These are phyloP conservation scores for Phycomyces blakesleeanus DNA, from an alignment of 192 early-diverging fungal genomes.

Conservation along the genomic window DNA sequence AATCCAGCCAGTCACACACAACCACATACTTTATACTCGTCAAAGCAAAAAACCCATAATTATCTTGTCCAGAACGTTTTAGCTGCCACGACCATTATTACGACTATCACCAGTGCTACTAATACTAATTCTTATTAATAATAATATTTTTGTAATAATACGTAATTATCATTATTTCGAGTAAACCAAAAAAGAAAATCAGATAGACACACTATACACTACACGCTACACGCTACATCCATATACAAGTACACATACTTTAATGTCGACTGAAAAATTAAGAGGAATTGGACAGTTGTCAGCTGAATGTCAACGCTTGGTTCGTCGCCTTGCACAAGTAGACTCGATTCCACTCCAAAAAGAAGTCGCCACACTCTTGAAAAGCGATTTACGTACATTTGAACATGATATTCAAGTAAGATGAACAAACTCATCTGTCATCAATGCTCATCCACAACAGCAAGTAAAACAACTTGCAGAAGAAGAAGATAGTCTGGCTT, in stretches of 20 bases:
- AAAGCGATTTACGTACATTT: conserved; percentile 10
- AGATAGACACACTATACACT: too few species aligned
- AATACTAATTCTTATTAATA: too few species aligned
- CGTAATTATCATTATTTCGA: too few species aligned
- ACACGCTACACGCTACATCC: too few species aligned
- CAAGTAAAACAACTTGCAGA: conserved; percentile 44
- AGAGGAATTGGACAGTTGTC: conserved; percentile 13
- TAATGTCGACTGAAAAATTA: conserved; percentile 4
- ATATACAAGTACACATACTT: neutral
- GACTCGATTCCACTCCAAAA: conserved; percentile 18
- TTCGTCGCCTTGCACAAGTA: conserved; percentile 3
- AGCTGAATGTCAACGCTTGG: conserved; percentile 24
- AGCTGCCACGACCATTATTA: too few species aligned
- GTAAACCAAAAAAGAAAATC: too few species aligned
- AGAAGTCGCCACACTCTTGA: conserved; percentile 8
- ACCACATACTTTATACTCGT: too few species aligned
- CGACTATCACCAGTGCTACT: too few species aligned
- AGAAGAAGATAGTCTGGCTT: conserved; percentile 47
- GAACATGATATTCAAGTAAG: conserved; percentile 22
- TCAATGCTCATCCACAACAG: conserved; percentile 16
- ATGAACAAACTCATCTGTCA: neutral
- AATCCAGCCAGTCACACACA: too few species aligned
- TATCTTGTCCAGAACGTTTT: too few species aligned
- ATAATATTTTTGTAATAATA: too few species aligned
- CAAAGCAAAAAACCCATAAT: too few species aligned